Base-by-base conservation (phyloP, 2,329 filamentous ascomycete genomes). In the Colletotrichum sidae region DNA sequence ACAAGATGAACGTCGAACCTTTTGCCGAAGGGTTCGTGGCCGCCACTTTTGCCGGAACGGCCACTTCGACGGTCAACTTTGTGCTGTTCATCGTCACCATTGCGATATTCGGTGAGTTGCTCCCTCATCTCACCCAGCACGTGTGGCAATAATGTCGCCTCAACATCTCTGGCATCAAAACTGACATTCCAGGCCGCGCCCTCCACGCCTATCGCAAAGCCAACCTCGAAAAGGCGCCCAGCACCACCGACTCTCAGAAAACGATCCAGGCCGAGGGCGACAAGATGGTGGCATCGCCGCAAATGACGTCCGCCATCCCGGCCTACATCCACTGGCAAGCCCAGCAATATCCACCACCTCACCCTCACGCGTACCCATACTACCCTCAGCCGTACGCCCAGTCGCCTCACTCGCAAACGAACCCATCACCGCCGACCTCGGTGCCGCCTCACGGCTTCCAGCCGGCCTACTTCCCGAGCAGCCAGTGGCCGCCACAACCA, bases 201-300 rank as follows among this genome's bases (percentile, higher is more conserved):
- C 57, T 69, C 1, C 67, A 69, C 11, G 53, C 57, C 25, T 53
- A 61, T 37, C 63, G 66, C 7, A 61, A 53, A 53, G 58, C 52
- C 15, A 62, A 62, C 41, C 33, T 65, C 4, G 58, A 57, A 64
- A 67, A 67, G 42, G 60, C 64, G 8, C 67, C 57, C 8, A 67
- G 53, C 56, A 60, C 60, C 0, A 68, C 53, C 45, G 55, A 65
- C 13, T 50, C 52, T 13, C 47, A 69, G 47, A 66, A 68, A 47
- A 55, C 56, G 10, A 59, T 65, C 17, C 44, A 59, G 25, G 53
- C 56, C 12, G 65, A 61, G 9, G 60, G 60, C 2, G 67, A 69
- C 41, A 68, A 69, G 46, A 68, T 62, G 35, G 47, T 69, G n/a
- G 61, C 67, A 13, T 68, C 67, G 8, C 65, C 67, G 7, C 67